These are phyloP conservation scores for Entophlyctis luteolus DNA, from an alignment of 192 early-diverging fungal genomes.

Conservation along the genomic window DNA sequence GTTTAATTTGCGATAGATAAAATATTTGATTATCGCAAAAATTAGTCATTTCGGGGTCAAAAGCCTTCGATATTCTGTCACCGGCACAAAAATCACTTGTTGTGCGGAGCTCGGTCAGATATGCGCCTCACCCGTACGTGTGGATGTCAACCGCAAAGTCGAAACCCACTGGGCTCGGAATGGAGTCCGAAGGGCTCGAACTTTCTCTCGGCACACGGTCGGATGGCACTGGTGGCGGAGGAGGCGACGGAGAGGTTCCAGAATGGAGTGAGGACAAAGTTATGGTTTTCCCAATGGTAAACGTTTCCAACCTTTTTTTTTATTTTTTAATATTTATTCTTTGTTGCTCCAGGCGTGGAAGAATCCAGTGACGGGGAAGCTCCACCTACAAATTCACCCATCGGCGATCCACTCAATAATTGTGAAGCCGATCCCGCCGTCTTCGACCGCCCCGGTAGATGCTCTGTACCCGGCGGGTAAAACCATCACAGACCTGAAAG, in stretches of 20 bases:
- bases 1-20: not conserved
- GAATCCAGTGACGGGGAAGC: conserved; percentile 5
- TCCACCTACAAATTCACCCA: conserved; percentile 14
- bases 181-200: conserved; percentile 1
- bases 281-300: conserved; percentile 6
- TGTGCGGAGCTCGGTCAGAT: conserved; percentile 4
- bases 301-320: too few species aligned
- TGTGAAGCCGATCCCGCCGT: not conserved
- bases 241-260: conserved; percentile 9
- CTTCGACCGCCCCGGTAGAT: not conserved
- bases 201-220: conserved; percentile 7
- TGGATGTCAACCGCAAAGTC: conserved; percentile 15
- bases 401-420: not conserved
- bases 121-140: conserved; percentile 24
- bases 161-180: conserved; percentile 1
- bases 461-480: conserved; percentile 1
- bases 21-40: not conserved
- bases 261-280: conserved; percentile 8
- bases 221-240: too few species aligned
- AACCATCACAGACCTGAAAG: not conserved
- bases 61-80: conserved; percentile 12
- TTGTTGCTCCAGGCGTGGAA: too few species aligned
- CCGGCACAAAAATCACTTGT: conserved; percentile 11
- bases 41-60: conserved; percentile 10
- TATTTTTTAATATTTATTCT: too few species aligned